Percentiles rank a stretch among this genome's conserved stretches.
Conservation (phyloP, 2,329 filamentous ascomycete species). For the Paramyrothecium roridum region DNA sequence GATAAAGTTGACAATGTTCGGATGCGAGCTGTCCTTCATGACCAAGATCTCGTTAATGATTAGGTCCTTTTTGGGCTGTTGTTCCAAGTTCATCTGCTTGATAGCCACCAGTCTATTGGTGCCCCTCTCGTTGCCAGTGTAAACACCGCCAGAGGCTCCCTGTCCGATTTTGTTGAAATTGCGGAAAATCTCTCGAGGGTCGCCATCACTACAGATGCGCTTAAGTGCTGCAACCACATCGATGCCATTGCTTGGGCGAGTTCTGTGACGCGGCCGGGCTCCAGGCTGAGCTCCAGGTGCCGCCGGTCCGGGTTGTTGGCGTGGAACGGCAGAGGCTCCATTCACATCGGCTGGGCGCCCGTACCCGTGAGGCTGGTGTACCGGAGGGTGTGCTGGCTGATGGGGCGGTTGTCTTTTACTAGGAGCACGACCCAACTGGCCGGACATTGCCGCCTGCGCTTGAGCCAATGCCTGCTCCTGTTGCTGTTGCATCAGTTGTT, state of each 20-base stretch:
- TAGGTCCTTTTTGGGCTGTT: slow-evolving; percentile 97
- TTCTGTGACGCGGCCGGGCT: slow-evolving; percentile 71
- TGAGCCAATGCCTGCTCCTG: slow-evolving; percentile 81
- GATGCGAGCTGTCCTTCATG: slow-evolving; percentile 98
- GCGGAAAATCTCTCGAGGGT: slow-evolving; percentile 84
- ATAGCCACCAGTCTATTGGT: slow-evolving; percentile 91
- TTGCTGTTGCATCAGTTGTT: slow-evolving; percentile 71
- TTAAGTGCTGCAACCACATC: slow-evolving; percentile 83
- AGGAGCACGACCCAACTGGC: slow-evolving; percentile 67
- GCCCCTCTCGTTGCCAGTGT: slow-evolving; percentile 80
- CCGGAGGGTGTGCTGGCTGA: slow-evolving; percentile 16
- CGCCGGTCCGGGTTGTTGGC: slow-evolving; percentile 26
- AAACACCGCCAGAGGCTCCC: slow-evolving; percentile 94
- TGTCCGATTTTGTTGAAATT: slow-evolving; percentile 94
- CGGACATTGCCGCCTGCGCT: slow-evolving; percentile 72
- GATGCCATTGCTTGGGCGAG: slow-evolving; percentile 73
- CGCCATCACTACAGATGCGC: slow-evolving; percentile 84
- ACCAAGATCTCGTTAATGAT: slow-evolving; percentile 99
- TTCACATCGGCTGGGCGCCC: slow-evolving; percentile 24
- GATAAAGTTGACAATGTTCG: slow-evolving; percentile 99
- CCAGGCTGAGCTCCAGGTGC: slow-evolving; percentile 36
- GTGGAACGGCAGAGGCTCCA: slow-evolving; percentile 28
- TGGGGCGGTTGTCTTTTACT: slow-evolving; percentile 62
- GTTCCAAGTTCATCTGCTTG: slow-evolving; percentile 99
- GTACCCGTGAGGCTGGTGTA: slow-evolving; percentile 21